These are phyloP conservation scores for Hymenoscyphus repandus DNA, from an alignment of 2,329 filamentous ascomycete species.

Conservation along the genomic window DNA sequence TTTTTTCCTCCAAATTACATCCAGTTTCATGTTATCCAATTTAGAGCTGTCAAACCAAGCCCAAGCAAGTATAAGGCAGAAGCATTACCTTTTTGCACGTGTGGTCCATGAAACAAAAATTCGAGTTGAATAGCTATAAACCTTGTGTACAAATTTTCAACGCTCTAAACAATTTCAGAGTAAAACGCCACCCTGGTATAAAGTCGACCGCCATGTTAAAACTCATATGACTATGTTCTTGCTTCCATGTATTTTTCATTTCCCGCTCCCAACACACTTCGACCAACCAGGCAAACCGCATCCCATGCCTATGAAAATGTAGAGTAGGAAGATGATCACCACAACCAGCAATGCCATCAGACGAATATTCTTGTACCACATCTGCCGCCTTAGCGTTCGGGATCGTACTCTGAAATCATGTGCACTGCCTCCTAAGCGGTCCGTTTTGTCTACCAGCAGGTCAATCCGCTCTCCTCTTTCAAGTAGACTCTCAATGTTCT, in stretches of 20 bases:
- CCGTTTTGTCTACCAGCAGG: slow-evolving; percentile 92
- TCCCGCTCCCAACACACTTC: slow-evolving; percentile 26
- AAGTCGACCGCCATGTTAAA: background rate
- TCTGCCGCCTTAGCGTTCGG: slow-evolving; percentile 78
- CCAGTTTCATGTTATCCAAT: no score
- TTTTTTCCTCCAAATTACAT: no score
- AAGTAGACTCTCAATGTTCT: slow-evolving; percentile 85
- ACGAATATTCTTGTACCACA: slow-evolving; percentile 99
- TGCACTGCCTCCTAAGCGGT: slow-evolving; percentile 80
- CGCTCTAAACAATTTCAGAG: background rate
- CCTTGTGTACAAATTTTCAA: slow-evolving; percentile 1
- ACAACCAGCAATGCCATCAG: slow-evolving; percentile 76
- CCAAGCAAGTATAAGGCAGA: background rate
- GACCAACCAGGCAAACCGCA: slow-evolving; percentile 59
- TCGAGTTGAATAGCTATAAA: background rate
- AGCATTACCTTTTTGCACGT: background rate
- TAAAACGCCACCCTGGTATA: slow-evolving; percentile 13
- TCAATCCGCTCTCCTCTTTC: slow-evolving; percentile 92
- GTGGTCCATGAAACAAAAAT: no score
- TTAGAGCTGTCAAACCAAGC: no score
- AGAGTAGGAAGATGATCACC: slow-evolving; percentile 67
- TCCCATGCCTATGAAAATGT: slow-evolving; percentile 66
- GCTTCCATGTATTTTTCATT: background rate
- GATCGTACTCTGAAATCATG: slow-evolving; percentile 86
- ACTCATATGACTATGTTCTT: slow-evolving; percentile 1